These are phyloP conservation scores for Paxillus involutus DNA, from an alignment of 768 basidiomycete genomes.

Conservation along the genomic window DNA sequence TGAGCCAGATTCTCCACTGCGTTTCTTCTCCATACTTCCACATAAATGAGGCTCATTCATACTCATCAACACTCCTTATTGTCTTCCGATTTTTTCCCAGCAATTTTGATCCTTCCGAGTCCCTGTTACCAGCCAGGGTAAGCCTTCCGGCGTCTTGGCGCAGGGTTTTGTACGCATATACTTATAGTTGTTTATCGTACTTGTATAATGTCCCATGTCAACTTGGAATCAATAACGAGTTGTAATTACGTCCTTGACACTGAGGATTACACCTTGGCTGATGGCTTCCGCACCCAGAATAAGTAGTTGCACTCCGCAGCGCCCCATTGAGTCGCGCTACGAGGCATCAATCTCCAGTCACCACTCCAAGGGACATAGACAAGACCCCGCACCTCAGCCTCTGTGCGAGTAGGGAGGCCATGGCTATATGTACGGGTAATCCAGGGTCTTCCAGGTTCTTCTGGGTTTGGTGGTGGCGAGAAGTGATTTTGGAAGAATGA, in stretches of 20 bases:
- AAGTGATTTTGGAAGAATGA: slow-evolving; percentile 74
- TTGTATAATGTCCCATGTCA: slow-evolving; percentile 15
- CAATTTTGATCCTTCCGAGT: background rate
- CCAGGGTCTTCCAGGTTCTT: slow-evolving; percentile 46
- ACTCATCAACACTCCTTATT: background rate
- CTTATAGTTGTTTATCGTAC: slow-evolving; percentile 11
- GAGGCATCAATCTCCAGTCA: slow-evolving; percentile 67
- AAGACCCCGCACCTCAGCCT: slow-evolving; percentile 81
- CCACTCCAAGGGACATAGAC: slow-evolving; percentile 72
- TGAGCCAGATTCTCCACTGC: background rate
- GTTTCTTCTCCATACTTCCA: background rate
- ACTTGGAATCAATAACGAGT: background rate
- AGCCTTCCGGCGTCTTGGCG: background rate
- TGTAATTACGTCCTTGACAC: background rate
- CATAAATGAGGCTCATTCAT: background rate
- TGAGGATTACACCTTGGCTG: slow-evolving; percentile 3
- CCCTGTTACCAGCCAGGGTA: background rate
- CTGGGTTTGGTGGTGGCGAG: slow-evolving; percentile 14
- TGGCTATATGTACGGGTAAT: slow-evolving; percentile 50
- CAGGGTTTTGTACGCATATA: slow-evolving; percentile 2
- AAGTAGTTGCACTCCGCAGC: slow-evolving; percentile 73
- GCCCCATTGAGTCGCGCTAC: slow-evolving; percentile 44
- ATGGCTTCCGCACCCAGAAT: slow-evolving; percentile 84
- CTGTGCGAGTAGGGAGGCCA: slow-evolving; percentile 53
- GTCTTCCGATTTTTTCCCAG: background rate